These are phyloP conservation scores for Flaveria linearis DNA, from an alignment of 129 eudicot species.

Conservation along the genomic window DNA sequence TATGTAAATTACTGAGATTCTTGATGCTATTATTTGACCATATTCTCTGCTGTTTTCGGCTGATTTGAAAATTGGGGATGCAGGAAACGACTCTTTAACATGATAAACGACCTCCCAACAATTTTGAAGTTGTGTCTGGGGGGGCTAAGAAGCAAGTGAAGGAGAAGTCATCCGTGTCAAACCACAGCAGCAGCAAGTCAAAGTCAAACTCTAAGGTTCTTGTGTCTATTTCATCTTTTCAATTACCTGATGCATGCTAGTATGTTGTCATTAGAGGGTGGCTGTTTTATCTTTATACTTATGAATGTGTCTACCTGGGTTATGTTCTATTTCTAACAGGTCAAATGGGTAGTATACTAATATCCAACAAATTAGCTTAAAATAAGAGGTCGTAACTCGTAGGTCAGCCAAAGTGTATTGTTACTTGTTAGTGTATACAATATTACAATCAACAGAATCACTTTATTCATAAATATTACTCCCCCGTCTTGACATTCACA, in stretches of 20 bases:
- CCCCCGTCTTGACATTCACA: background rate
- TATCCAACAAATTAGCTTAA: background rate
- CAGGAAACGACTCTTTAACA: constrained; percentile 52
- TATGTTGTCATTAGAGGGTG: background rate
- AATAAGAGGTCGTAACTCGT: background rate
- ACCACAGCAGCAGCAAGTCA: constrained; percentile 64
- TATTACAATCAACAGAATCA: background rate
- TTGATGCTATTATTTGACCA: background rate
- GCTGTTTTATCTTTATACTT: background rate
- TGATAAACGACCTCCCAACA: constrained; percentile 64
- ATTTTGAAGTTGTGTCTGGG: constrained; percentile 59
- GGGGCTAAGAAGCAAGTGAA: constrained; percentile 58
- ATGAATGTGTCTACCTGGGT: background rate
- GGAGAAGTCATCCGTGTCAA: constrained; percentile 58
- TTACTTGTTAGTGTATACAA: background rate
- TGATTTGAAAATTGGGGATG: background rate
- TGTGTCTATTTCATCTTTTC: background rate
- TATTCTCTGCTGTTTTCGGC: background rate
- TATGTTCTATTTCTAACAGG: background rate
- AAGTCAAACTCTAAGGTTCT: constrained; percentile 54
- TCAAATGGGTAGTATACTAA: background rate
- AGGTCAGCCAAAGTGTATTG: constrained; percentile 5
- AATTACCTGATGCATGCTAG: constrained; percentile 1
- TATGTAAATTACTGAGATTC: background rate
- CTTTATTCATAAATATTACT: background rate